Evolutionary conservation across 2,329 filamentous ascomycete species (phyloP), one percentile per base, ranked within the genome.

Genomic region (Seiridium unicorne): DNA sequence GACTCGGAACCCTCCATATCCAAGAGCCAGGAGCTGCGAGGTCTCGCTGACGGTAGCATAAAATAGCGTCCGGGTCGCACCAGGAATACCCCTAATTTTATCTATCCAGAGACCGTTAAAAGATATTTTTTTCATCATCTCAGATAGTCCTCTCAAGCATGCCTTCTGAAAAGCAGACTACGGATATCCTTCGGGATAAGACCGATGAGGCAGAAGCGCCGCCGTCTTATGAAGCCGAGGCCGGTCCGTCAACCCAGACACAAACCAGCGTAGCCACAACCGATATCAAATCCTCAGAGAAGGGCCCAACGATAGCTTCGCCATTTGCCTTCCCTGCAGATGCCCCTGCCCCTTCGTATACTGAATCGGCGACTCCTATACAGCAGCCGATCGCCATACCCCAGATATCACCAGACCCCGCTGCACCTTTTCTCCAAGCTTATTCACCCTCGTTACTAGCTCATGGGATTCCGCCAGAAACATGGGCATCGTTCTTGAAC

Each of bases 241-340:
- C 36, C 11, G 51, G 51, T 3, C 38, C 51, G 13, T 55, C 38
- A 48, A 32, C 40, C 42, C 58, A 58, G 42, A 38, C 60, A 18
- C 18, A 62, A 11, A 44, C 51, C 13, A 34, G n/a, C 10, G 4
- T n/a, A 31, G 51, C n/a, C n/a, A 3, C 40, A 44, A 42, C n/a
- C 3, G 13, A 36, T n/a, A 4, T 11, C 6, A 31, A n/a, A 11
- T n/a, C 55, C 11, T 10, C 31, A 18, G 55, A 13, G 5, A 32
- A 61, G 10, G 65, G 62, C 9, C 76, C 75, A 5, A 76, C 72
- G 0, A 65, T 70, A 5, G 69, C 72, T 0, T 63, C 68, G 2
- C 77, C 77, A 1, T 79, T 79, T 64, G 70, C 75, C 59, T 79
- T 79, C 62, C 77, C 77, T 1, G 60, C 69, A 0, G 68, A 70